Conservation (phyloP, 345 rosid species). For the Rhizophora apiculata region DNA sequence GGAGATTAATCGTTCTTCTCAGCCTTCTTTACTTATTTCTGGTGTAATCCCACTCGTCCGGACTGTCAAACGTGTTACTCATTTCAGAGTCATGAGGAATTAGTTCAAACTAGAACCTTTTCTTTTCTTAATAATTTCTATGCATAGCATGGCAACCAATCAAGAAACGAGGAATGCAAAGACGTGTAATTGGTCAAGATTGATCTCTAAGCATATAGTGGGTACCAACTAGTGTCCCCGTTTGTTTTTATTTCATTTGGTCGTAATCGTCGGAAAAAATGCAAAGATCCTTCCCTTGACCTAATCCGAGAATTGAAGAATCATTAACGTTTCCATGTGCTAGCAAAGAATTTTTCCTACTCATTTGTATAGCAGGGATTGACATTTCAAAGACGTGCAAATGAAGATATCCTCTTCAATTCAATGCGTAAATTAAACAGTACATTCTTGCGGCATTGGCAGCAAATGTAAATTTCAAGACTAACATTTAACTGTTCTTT, state of each 20-base stretch:
- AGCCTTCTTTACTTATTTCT: no score
- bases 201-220: neutral
- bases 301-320: neutral
- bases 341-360: neutral
- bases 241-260: neutral
- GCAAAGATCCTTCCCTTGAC: neutral
- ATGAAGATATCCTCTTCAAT: neutral
- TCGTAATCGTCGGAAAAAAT: neutral
- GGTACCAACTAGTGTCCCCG: neutral
- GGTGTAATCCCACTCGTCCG: no score
- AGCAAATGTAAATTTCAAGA: no score
- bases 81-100: no score
- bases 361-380: neutral
- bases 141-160: neutral
- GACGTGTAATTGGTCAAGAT: neutral
- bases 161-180: neutral
- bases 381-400: neutral
- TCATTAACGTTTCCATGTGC: slow-evolving; percentile 2
- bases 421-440: neutral
- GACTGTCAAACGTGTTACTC: no score
- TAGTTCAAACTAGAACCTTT: no score
- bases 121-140: neutral
- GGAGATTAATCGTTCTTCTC: no score
- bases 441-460: no score
- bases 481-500: neutral